Evolutionary conservation across 2,329 filamentous ascomycete species (phyloP).

Genomic region (Cordyceps farinosa): DNA sequence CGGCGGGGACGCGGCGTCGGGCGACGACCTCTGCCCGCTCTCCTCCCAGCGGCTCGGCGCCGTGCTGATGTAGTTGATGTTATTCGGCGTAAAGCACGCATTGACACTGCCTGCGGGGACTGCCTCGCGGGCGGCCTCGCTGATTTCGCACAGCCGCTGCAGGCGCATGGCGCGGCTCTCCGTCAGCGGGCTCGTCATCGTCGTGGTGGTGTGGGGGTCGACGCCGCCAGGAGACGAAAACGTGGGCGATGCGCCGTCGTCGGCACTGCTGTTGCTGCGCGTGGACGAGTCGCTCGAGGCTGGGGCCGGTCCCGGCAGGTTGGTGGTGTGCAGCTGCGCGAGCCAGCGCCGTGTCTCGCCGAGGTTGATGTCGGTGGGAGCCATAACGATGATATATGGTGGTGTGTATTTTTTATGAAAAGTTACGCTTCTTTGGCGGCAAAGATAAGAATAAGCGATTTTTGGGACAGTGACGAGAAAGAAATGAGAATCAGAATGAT

Average conservation of each 20-base stretch:
- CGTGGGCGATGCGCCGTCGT: not conserved
- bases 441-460: not conserved
- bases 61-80: constrained; percentile 9
- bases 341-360: constrained; percentile 11
- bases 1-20: not conserved
- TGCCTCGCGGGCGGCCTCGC: not conserved
- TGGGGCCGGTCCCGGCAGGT: not conserved
- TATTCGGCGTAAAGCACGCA: not conserved
- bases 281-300: not conserved
- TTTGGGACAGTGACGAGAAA: no score
- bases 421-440: not conserved
- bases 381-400: constrained; percentile 4
- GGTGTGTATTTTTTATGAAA: not conserved
- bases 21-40: no score
- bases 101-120: not conserved
- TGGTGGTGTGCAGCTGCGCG: constrained; percentile 10
- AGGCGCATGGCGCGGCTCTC: constrained; percentile 2
- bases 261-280: constrained; percentile 5
- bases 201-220: not conserved
- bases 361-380: constrained; percentile 6
- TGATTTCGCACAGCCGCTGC: constrained; percentile 12
- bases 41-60: not conserved
- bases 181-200: constrained; percentile 1
- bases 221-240: not conserved
- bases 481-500: no score